phyloP scores from a whole-genome alignment of 306 rosid genomes.

The Glycine soja region DNA sequence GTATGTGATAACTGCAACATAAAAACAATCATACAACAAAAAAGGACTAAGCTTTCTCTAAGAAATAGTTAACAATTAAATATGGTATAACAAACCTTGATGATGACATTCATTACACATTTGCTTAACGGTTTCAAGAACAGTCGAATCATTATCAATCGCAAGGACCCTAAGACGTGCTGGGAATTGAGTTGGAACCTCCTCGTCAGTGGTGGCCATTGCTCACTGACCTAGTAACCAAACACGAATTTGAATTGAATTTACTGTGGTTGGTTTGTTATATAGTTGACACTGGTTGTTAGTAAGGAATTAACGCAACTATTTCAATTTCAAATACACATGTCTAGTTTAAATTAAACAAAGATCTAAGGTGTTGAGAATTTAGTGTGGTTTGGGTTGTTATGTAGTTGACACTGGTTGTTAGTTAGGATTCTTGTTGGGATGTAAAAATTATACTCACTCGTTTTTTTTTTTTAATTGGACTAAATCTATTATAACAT shows the following conservation, averaged over 20 bases:
- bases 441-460: no score
- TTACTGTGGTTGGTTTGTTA: no score
- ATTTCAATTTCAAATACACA: background rate
- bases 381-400: no score
- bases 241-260: no score
- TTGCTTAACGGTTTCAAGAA: slow-evolving; percentile 50
- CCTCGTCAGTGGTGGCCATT: background rate
- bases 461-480: no score
- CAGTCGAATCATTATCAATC: slow-evolving; percentile 60
- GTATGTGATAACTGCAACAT: slow-evolving; percentile 57
- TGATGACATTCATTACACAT: slow-evolving; percentile 57
- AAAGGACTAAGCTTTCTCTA: background rate
- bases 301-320: no score
- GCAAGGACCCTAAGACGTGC: slow-evolving; percentile 65
- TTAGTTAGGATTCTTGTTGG: no score
- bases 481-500: no score
- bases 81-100: slow-evolving; percentile 43
- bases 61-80: background rate
- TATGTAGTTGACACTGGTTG: background rate
- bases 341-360: background rate
- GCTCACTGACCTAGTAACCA: background rate
- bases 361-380: no score
- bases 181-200: slow-evolving; percentile 46
- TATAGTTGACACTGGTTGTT: background rate
- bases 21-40: background rate